phyloP scores from a whole-genome alignment of 1,284 basidiomycete genomes.

The Cryptococcus sp. region DNA sequence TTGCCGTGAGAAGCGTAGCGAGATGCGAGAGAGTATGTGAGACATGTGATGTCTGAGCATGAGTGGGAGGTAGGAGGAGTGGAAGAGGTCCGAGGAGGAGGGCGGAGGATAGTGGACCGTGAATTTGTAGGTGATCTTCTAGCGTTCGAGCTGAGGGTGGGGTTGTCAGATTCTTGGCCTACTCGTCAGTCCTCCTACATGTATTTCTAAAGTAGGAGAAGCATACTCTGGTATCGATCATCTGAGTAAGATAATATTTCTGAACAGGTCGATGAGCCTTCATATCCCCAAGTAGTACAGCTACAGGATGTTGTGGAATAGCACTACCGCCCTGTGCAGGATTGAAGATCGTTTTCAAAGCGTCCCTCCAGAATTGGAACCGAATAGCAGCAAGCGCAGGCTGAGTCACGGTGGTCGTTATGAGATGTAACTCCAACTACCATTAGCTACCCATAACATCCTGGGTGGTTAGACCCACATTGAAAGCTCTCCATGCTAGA shows the following conservation, averaged over 20 bases:
- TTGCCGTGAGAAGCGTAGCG: constrained; percentile 49
- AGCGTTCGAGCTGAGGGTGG: constrained; percentile 63
- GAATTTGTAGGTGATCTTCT: constrained; percentile 65
- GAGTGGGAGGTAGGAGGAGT: constrained; percentile 56
- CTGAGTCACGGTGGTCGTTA: constrained; percentile 75
- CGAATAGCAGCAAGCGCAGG: constrained; percentile 78
- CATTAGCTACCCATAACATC: neutral
- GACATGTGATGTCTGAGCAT: constrained; percentile 57
- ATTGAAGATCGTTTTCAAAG: constrained; percentile 59
- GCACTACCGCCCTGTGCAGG: constrained; percentile 16
- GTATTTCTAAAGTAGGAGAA: neutral
- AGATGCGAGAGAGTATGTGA: constrained; percentile 66
- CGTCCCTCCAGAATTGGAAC: constrained; percentile 90
- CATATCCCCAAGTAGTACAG: constrained; percentile 65
- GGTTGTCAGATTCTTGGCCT: constrained; percentile 70
- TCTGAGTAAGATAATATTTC: constrained; percentile 72
- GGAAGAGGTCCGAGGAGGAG: constrained; percentile 75
- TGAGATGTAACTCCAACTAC: constrained; percentile 75
- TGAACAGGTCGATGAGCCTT: constrained; percentile 50
- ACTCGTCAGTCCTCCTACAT: neutral
- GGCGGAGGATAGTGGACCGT: constrained; percentile 73
- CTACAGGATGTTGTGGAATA: constrained; percentile 72
- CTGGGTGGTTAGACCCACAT: constrained; percentile 58
- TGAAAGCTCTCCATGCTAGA: constrained; percentile 80
- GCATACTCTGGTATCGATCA: constrained; percentile 78